Percentiles rank a stretch among this genome's conserved stretches.
Conservation (phyloP, 306 rosid species). For the Cicer pinnatifidum region DNA sequence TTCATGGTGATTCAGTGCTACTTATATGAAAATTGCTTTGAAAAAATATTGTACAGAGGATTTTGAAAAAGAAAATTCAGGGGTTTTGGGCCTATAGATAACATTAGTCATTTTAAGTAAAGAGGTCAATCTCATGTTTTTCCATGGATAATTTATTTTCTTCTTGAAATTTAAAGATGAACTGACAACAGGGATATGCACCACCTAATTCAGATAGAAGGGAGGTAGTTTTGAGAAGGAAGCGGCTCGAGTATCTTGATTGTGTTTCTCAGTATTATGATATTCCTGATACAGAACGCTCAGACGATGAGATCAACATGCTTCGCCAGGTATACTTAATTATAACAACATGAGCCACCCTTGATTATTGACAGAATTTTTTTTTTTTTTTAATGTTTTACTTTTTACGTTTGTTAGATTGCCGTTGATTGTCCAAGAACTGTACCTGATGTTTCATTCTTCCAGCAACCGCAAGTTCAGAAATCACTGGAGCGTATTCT, state of each 20-base stretch:
- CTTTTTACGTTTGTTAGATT: conserved; percentile 56
- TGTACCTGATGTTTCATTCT: conserved; percentile 89
- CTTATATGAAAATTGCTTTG: conserved; percentile 6
- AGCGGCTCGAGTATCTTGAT: conserved; percentile 94
- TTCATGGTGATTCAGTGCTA: background rate
- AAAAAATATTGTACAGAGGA: conserved; percentile 10
- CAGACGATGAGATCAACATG: conserved; percentile 97
- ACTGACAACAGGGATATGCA: conserved; percentile 99
- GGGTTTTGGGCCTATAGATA: conserved; percentile 9
- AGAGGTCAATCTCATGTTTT: conserved; percentile 32
- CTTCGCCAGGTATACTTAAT: conserved; percentile 81
- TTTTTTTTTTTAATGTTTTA: conserved; percentile 41
- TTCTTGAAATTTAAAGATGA: conserved; percentile 69
- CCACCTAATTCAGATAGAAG: conserved; percentile 98
- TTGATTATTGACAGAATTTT: conserved; percentile 39
- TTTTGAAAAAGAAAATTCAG: conserved; percentile 26
- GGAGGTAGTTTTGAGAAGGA: conserved; percentile 93
- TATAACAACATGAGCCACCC: conserved; percentile 22
- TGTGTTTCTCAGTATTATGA: conserved; percentile 86
- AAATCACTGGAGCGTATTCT: conserved; percentile 93
- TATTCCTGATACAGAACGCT: conserved; percentile 84
- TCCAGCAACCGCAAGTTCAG: conserved; percentile 88
- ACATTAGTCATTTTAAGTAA: conserved; percentile 1
- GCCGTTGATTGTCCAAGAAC: conserved; percentile 94
- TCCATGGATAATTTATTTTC: conserved; percentile 34